Evolutionary conservation across 2,329 filamentous ascomycete genomes (phyloP).

Genomic region (Nemania serpens): DNA sequence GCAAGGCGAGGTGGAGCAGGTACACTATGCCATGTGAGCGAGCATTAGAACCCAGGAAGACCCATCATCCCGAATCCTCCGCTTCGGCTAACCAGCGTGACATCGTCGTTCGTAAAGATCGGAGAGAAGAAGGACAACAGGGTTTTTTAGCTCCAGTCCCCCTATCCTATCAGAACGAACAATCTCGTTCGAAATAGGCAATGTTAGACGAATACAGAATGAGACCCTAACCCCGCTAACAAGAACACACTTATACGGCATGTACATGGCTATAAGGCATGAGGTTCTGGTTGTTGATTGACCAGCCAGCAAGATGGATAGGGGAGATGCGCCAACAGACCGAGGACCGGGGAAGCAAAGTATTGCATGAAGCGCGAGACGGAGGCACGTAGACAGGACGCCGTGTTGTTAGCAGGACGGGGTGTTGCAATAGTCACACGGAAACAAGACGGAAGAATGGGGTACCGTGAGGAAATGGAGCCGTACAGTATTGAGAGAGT

Average conservation of each 20-base stretch:
- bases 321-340: background rate
- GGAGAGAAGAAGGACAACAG: constrained; percentile 1
- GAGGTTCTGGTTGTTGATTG: constrained; percentile 4
- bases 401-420: background rate
- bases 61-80: constrained; percentile 15
- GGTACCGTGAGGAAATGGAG: background rate
- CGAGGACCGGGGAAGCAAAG: background rate
- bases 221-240: constrained; percentile 1
- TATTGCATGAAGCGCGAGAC: constrained; percentile 2
- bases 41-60: constrained; percentile 4
- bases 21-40: no score
- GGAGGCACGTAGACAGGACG: background rate
- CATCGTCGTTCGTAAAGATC: constrained; percentile 5
- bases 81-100: constrained; percentile 16
- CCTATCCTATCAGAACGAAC: constrained; percentile 20
- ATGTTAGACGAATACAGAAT: constrained; percentile 24
- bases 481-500: constrained; percentile 6
- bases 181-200: constrained; percentile 19
- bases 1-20: background rate
- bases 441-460: background rate
- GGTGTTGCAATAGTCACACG: constrained; percentile 1
- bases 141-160: background rate
- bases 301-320: background rate
- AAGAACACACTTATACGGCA: background rate
- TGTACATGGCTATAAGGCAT: constrained; percentile 9